Conservation (phyloP, 2,329 filamentous ascomycete species). For the Alternaria gaisen region DNA sequence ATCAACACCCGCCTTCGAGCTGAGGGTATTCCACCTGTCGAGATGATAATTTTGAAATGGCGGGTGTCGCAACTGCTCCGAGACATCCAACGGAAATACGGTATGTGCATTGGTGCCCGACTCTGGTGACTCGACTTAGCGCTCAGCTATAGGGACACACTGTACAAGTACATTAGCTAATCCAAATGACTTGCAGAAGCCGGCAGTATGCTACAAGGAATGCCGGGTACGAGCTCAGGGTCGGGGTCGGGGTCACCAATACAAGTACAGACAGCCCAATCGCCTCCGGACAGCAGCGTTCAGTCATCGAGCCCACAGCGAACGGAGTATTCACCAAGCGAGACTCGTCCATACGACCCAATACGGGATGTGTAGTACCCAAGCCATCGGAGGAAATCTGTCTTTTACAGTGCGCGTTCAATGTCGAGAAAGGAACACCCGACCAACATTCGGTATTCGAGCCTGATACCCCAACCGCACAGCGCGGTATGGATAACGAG, state of each 20-base stretch:
- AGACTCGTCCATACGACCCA: constrained; percentile 48
- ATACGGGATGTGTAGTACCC: constrained; percentile 47
- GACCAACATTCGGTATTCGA: constrained; percentile 25
- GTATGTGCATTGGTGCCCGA: constrained; percentile 40
- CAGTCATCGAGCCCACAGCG: constrained; percentile 43
- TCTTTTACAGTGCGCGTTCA: constrained; percentile 28
- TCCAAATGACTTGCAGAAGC: constrained; percentile 44
- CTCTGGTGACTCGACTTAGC: constrained; percentile 30
- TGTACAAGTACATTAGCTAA: constrained; percentile 42
- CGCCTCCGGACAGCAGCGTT: constrained; percentile 38
- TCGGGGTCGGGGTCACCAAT: constrained; percentile 35
- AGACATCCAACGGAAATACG: constrained; percentile 50
- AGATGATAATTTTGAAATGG: constrained; percentile 52
- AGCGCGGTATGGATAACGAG: constrained; percentile 14
- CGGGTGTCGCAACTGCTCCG: constrained; percentile 48
- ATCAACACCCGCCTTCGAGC: constrained; percentile 46
- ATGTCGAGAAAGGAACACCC: constrained; percentile 20
- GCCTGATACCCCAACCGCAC: constrained; percentile 31
- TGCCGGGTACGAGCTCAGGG: constrained; percentile 35
- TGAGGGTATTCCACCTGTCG: constrained; percentile 48
- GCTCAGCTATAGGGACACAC: constrained; percentile 24
- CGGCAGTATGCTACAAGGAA: constrained; percentile 48
- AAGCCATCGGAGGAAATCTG: constrained; percentile 26
- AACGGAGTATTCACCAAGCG: constrained; percentile 46
- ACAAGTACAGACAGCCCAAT: constrained; percentile 38